Evolutionary conservation across 306 rosid genomes (phyloP), one percentile per base, ranked within the genome.

Genomic region (Adenanthera pavonina): DNA sequence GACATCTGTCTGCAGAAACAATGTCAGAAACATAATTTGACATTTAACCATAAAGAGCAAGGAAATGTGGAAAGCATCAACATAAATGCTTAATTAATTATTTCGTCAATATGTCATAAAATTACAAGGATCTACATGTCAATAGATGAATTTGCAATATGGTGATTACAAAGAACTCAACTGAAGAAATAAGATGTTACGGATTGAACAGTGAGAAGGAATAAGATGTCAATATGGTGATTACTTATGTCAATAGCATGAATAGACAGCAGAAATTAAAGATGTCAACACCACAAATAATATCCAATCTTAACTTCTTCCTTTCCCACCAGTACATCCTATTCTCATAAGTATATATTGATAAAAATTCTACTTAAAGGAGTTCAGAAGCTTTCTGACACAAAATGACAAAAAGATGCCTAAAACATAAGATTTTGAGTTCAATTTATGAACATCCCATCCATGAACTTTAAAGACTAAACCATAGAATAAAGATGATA

Each of bases 1-100:
- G 81, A 92, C 94, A 83, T 93, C 97, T 57, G 83, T 2, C 99
- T 95, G 91, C 77, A 86, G 76, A 86, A 79, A 79, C 51, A 57
- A 34, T 61, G 77, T 77, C 71, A 80, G 40, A 19, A n/a, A 77
- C 71, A 86, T 80, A 53, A 57, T 74, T 41, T 25, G 51, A 80
- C 17, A 62, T 78, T 64, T 48, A 34, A 64, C 65, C 80, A 68
- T 48, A 35, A 74, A 72, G 69, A 52, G 33, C 74, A 34, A 13
- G 41, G 25, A 60, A 46, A 82, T 25, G 43, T 51, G 57, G 70
- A 83, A 68, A 44, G 25, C 9, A 43, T 20, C 38, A 16, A 25
- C 56, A 19, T 69, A 19, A 19, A 20, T 44, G 54, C 74, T 44
- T 69, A 44, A 25, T n/a, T 20, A 5, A 6, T 69, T 25, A 44